Evolutionary conservation across 2,329 filamentous ascomycete species (phyloP), one percentile per base, ranked within the genome.

Genomic region (Alternaria sp.): DNA sequence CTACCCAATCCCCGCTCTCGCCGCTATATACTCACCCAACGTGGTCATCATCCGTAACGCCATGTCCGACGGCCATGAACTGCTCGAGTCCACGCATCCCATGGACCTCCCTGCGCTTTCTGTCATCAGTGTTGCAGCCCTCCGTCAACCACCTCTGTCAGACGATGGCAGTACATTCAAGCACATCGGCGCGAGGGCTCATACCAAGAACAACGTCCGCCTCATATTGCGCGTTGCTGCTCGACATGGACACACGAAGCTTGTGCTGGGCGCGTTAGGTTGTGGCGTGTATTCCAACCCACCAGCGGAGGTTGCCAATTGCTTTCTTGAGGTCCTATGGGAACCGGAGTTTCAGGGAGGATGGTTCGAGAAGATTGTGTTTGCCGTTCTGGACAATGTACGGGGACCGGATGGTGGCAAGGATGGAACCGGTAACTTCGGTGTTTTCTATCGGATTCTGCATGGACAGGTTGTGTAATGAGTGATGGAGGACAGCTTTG

Each of bases 281-380:
- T 93, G 90, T 69, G 90, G 90, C 4, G 89, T 86, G 0, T 91
- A 91, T 74, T 70, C 68, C 0, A 91, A 92, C 73, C 90, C 90
- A 9, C 83, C 83, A 0, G 77, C 81, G 30, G 87, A 88, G 64
- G 86, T 92, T n/a, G 89, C 87, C 3, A 62, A 79, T 32, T 89
- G 88, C 68, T 93, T 89, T 84, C 74, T 81, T 26, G 85, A 88
- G 70, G 88, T 91, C 32, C 79, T 92, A 58, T 61, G 73, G 28
- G 88, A 92, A 72, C 40, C 65, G 0, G 89, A 92, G 79, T 91
- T 91, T 67, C 70, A 77, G 43, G 87, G 88, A 2, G 87, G 87
- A 0, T 90, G 89, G 87, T 91, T 89, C 86, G 80, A 85, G 69
- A 84, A 85, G 57, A 78, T 92, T 17, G 83, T 87, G 66, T 92